These are phyloP conservation scores for Trichaptum fuscoviolaceum DNA, from an alignment of 768 basidiomycete species.

Conservation along the genomic window DNA sequence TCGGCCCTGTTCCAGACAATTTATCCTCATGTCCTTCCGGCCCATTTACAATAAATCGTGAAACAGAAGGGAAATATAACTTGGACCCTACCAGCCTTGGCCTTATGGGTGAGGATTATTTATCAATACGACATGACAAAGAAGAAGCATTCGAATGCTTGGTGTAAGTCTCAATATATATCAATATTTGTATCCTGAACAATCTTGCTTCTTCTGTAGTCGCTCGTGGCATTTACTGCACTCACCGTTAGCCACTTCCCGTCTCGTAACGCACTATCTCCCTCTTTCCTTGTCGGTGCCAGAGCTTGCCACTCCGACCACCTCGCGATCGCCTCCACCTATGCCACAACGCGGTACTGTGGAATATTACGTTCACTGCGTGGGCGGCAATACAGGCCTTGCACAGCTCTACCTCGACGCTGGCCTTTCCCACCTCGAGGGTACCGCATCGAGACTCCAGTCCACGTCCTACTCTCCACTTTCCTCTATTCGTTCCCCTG, in stretches of 20 bases:
- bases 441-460: constrained; percentile 65
- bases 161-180: constrained; percentile 42
- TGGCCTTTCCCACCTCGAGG: constrained; percentile 77
- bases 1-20: constrained; percentile 65
- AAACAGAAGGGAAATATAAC: constrained; percentile 60
- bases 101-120: constrained; percentile 62
- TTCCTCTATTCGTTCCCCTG: constrained; percentile 69
- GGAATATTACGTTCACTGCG: constrained; percentile 56
- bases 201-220: constrained; percentile 30
- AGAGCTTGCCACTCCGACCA: constrained; percentile 10
- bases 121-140: constrained; percentile 69
- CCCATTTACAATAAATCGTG: constrained; percentile 34
- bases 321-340: constrained; percentile 30
- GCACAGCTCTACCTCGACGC: constrained; percentile 76
- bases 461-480: constrained; percentile 72
- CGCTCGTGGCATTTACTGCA: constrained; percentile 80
- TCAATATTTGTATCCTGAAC: constrained; percentile 6
- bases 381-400: constrained; percentile 63
- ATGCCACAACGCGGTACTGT: constrained; percentile 41
- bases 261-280: constrained; percentile 68
- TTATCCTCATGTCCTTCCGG: constrained; percentile 48
- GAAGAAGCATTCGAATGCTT: constrained; percentile 81
- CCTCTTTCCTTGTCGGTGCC: constrained; percentile 36
- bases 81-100: constrained; percentile 84
- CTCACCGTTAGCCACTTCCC: constrained; percentile 70